These are phyloP conservation scores for Hypoxylon fuscum DNA, from an alignment of 495 filamentous ascomycete species.

Conservation along the genomic window DNA sequence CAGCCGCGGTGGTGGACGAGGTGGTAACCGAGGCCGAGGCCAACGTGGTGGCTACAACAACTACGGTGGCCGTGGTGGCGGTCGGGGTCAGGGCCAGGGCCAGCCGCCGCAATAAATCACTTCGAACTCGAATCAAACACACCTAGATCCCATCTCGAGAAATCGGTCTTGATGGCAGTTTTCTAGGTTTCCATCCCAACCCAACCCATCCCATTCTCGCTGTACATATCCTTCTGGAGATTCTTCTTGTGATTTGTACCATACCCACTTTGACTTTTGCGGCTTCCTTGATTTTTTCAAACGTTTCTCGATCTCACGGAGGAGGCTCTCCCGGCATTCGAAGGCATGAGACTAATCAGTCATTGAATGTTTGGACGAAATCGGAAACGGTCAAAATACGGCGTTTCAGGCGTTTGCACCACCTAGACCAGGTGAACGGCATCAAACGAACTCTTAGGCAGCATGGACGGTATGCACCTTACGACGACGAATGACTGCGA, in stretches of 20 bases:
- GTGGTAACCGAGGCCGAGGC: slow-evolving; percentile 49
- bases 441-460: slow-evolving; percentile 23
- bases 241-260: slow-evolving; percentile 45
- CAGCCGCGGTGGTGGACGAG: slow-evolving; percentile 49
- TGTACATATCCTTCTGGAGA: slow-evolving; percentile 49
- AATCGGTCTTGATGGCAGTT: slow-evolving; percentile 6
- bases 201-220: slow-evolving; percentile 31
- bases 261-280: slow-evolving; percentile 43
- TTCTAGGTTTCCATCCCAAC: background rate
- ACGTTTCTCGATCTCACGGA: slow-evolving; percentile 34
- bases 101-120: slow-evolving; percentile 43
- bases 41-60: slow-evolving; percentile 46
- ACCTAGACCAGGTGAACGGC: slow-evolving; percentile 32
- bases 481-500: slow-evolving; percentile 32
- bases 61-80: slow-evolving; percentile 54
- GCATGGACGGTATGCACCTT: slow-evolving; percentile 27
- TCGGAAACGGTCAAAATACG: slow-evolving; percentile 36
- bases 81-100: slow-evolving; percentile 53
- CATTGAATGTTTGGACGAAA: slow-evolving; percentile 40
- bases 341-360: slow-evolving; percentile 31
- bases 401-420: slow-evolving; percentile 39
- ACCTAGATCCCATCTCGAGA: slow-evolving; percentile 6
- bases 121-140: slow-evolving; percentile 16
- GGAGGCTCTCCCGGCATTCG: slow-evolving; percentile 37
- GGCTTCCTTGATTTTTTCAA: slow-evolving; percentile 25